Conservation (phyloP, 2,329 filamentous ascomycete species). For the Orbilia quercus region DNA sequence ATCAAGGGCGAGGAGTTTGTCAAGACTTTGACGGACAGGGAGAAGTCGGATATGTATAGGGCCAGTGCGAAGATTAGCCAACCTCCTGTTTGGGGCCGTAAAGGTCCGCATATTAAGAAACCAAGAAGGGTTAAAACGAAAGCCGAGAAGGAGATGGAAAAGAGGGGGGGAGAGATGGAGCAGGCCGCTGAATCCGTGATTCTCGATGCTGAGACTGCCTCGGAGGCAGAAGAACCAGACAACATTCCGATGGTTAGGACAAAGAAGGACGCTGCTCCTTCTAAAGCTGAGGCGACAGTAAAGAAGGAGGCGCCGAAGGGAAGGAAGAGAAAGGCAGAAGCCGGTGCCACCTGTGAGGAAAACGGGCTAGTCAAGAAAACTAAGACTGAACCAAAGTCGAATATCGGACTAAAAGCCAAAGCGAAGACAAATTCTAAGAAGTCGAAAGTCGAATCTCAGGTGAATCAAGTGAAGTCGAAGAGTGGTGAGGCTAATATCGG, state of each 20-base stretch:
- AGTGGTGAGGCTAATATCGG: not conserved
- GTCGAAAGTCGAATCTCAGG: too few relatives aligned
- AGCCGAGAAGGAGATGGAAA: slow-evolving; percentile 24
- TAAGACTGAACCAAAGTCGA: not conserved
- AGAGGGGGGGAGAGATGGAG: not conserved
- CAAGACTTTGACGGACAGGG: slow-evolving; percentile 21
- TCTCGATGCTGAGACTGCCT: not conserved
- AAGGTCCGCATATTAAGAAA: slow-evolving; percentile 48
- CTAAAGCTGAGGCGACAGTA: not conserved
- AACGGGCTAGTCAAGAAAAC: slow-evolving; percentile 6
- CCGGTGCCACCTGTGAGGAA: not conserved
- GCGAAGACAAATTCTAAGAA: not conserved
- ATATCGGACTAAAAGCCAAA: slow-evolving; percentile 5
- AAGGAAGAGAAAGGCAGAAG: slow-evolving; percentile 25
- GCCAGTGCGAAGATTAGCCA: slow-evolving; percentile 39
- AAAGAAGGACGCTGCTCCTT: slow-evolving; percentile 4
- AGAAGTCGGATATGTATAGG: slow-evolving; percentile 31
- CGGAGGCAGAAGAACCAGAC: slow-evolving; percentile 20
- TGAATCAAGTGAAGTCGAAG: too few relatives aligned
- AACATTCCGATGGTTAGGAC: too few relatives aligned
- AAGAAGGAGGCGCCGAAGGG: not conserved
- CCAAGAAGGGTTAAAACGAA: slow-evolving; percentile 43
- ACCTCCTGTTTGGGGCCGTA: slow-evolving; percentile 50
- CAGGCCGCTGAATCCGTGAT: not conserved
- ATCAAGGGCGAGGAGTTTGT: not conserved